Base-by-base conservation (phyloP, 768 basidiomycete genomes). In the Boletus subparvulus region DNA sequence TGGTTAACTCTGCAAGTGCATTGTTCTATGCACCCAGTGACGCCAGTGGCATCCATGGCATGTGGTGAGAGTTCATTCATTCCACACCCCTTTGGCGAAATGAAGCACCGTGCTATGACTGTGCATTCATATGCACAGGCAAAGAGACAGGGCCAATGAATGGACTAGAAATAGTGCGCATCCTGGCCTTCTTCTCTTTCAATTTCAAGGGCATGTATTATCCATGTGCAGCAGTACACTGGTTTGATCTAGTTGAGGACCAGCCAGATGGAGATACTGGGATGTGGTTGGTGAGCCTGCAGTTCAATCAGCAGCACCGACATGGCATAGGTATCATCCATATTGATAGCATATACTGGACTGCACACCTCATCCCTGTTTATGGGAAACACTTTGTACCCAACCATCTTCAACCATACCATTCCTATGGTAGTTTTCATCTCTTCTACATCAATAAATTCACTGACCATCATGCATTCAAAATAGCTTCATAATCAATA, bases 271-370 rank as follows among this genome's bases (percentile, higher is more conserved):
- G 49, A 21, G 59, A 55, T 12, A 74, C 63, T 0, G 66, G 71
- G 0, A 66, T 73, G 65, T 74, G 71, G 71, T 45, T 67, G 8
- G 67, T 69, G 1, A 30, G 50, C 26, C 70, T 65, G 9, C n/a
- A 24, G 41, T 32, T 33, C 16, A 8, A 51, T 24, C 19, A 8
- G 11, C 11, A 4, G 11, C 17, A 50, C 8, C 39, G 30, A 16
- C 19, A 6, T n/a, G n/a, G n/a, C n/a, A n/a, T n/a, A n/a, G n/a
- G 10, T 6, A 14, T 49, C 0, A 39, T 50, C n/a, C 50, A 51
- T 6, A 6, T 28, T 6, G 26, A 28, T 28, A 28, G 3, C 26
- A 28, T 28, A 3, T 28, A 28, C 26, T 19, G 7, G 7, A 40
- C 40, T 0, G 41, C 40, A 0, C 41, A 51, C 16, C 50, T 51